These are phyloP conservation scores for Dactylella cylindrospora DNA, from an alignment of 2,329 filamentous ascomycete species.

Conservation along the genomic window DNA sequence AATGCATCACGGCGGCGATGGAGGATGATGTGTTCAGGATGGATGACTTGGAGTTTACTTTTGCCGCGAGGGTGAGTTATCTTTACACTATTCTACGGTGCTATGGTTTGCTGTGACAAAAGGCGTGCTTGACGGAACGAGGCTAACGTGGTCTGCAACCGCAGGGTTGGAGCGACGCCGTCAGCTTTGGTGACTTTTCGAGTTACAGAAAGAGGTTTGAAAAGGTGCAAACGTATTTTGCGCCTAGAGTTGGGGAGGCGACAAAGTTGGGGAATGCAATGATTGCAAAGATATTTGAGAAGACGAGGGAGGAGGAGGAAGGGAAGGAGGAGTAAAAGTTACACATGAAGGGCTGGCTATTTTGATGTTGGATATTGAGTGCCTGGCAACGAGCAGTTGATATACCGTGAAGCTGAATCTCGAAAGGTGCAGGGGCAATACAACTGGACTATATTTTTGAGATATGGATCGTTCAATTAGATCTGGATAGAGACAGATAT, in stretches of 20 bases:
- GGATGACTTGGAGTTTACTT: conserved; percentile 96
- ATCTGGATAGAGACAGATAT: no score
- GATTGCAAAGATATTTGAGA: conserved; percentile 92
- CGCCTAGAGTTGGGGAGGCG: conserved; percentile 83
- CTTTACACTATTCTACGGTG: not conserved
- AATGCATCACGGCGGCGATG: conserved; percentile 80
- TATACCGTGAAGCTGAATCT: no score
- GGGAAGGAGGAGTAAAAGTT: conserved; percentile 3
- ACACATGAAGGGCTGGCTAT: not conserved
- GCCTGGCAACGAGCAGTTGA: no score
- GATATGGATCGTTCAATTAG: no score
- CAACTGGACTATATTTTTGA: no score
- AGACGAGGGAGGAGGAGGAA: conserved; percentile 58
- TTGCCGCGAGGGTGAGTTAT: conserved; percentile 70
- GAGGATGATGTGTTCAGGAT: conserved; percentile 89
- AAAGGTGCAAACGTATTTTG: conserved; percentile 86
- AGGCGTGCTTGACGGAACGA: no score
- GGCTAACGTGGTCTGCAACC: not conserved
- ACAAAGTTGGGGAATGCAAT: conserved; percentile 89
- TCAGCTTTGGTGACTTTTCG: conserved; percentile 86
- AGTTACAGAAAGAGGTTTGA: conserved; percentile 90
- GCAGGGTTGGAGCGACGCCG: conserved; percentile 88
- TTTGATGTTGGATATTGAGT: not conserved
- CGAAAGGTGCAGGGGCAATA: no score
- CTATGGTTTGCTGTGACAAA: conserved; percentile 6